Percentiles rank a stretch among this genome's conserved stretches.
phyloP scores from a whole-genome alignment of 495 filamentous ascomycete genomes.

The Durotheca rogersii region DNA sequence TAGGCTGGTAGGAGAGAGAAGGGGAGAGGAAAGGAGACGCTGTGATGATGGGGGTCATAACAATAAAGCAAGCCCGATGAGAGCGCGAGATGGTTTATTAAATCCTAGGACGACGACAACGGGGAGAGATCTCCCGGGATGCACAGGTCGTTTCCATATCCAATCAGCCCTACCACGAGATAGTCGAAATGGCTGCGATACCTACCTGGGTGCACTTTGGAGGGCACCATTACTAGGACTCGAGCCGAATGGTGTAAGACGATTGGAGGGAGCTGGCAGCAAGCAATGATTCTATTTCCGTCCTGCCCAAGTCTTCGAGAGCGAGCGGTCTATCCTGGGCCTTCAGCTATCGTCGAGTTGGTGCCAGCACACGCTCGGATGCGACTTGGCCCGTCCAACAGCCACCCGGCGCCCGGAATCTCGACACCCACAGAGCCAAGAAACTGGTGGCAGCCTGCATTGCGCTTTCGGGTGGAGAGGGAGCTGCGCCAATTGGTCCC shows the following conservation, averaged over 20 bases:
- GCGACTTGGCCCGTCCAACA: constrained; percentile 9
- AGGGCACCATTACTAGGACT: no score
- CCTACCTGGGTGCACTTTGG: no score
- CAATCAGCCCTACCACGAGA: no score
- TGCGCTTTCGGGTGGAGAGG: no score
- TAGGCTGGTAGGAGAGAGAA: constrained; percentile 1
- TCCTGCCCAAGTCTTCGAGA: no score
- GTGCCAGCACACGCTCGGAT: constrained; percentile 13
- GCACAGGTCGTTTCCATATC: background rate
- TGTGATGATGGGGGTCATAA: background rate
- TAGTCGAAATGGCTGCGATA: no score
- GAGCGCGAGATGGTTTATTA: background rate
- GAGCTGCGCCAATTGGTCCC: background rate
- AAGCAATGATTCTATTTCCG: constrained; percentile 22
- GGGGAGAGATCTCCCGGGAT: no score
- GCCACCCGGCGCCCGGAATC: constrained; percentile 6
- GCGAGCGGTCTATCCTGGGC: background rate
- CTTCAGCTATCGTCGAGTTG: constrained; percentile 3
- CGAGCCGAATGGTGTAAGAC: constrained; percentile 16
- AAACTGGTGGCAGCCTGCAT: no score
- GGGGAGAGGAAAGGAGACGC: background rate
- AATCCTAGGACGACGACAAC: background rate
- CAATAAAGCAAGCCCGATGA: background rate
- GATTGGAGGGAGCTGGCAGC: constrained; percentile 8
- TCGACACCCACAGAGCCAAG: constrained; percentile 2